Conservation (phyloP, 345 rosid species). For the Boechera stricta region DNA sequence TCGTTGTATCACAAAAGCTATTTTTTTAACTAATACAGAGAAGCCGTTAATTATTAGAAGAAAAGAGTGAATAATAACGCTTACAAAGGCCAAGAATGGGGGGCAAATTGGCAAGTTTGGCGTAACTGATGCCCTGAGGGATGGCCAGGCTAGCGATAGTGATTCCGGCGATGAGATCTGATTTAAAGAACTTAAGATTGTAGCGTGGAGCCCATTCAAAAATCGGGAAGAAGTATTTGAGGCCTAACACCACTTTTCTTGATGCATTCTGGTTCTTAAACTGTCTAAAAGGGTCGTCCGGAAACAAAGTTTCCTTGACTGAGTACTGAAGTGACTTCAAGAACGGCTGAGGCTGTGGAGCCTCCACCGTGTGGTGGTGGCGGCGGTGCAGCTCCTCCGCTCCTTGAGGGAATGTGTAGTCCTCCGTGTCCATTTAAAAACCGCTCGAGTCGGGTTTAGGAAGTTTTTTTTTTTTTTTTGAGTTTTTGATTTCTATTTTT, state of each 20-base stretch:
- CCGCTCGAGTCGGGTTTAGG: neutral
- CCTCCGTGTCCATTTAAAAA: constrained; percentile 47
- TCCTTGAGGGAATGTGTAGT: constrained; percentile 42
- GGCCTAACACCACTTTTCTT: constrained; percentile 57
- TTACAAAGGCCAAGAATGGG: constrained; percentile 95
- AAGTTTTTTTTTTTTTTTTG: neutral
- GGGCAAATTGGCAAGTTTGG: constrained; percentile 85
- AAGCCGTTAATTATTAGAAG: neutral
- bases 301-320: constrained; percentile 86
- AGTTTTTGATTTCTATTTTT: neutral
- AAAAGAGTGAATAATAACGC: neutral
- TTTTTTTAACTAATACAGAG: too few species aligned
- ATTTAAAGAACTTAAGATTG: constrained; percentile 71
- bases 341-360: constrained; percentile 82
- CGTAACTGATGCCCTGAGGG: constrained; percentile 98
- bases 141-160: constrained; percentile 96
- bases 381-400: constrained; percentile 48
- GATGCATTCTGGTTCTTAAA: constrained; percentile 71
- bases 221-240: constrained; percentile 77
- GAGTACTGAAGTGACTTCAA: constrained; percentile 60
- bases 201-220: constrained; percentile 93
- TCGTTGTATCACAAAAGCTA: neutral
- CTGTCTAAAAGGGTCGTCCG: constrained; percentile 89
- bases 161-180: constrained; percentile 85
- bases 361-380: constrained; percentile 58